Evolutionary conservation across 352 stramenopile genomes (phyloP).

Genomic region (Phytophthora podocarpi): DNA sequence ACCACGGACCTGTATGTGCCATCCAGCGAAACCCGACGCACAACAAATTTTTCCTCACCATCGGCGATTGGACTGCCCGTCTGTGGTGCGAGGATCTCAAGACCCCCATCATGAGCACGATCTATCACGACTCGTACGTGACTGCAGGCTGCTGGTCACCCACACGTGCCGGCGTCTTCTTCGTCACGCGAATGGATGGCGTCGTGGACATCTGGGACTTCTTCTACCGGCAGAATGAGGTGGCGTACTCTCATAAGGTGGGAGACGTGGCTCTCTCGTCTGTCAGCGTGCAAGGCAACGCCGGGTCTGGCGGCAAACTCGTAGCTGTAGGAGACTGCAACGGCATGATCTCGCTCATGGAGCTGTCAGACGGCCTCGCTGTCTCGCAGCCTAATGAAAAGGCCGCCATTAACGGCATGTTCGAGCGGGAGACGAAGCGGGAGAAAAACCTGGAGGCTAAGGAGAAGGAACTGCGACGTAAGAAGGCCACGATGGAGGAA

Average conservation of each 20-base stretch:
- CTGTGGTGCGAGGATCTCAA: conserved; percentile 98
- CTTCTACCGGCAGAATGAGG: conserved; percentile 97
- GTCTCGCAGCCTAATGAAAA: conserved; percentile 94
- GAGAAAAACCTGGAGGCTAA: conserved; percentile 95
- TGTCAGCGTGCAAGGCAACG: conserved; percentile 94
- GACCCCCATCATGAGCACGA: conserved; percentile 97
- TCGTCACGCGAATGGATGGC: conserved; percentile 96
- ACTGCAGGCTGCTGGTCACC: conserved; percentile 97
- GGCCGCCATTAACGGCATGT: conserved; percentile 94
- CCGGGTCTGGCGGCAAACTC: conserved; percentile 89
- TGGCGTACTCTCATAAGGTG: conserved; percentile 98
- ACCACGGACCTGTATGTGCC: conserved; percentile 95
- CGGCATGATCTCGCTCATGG: conserved; percentile 96
- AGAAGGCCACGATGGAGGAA: conserved; percentile 86
- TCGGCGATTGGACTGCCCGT: conserved; percentile 96
- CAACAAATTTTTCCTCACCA: conserved; percentile 98
- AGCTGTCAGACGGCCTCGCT: conserved; percentile 94
- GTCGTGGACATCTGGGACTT: conserved; percentile 98
- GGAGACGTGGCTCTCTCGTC: conserved; percentile 90
- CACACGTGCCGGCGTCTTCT: conserved; percentile 96
- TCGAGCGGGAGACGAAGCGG: conserved; percentile 97
- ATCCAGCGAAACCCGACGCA: conserved; percentile 98
- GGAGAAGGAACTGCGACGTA: conserved; percentile 88
- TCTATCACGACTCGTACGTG: conserved; percentile 96
- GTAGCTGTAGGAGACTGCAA: conserved; percentile 95